Evolutionary conservation across 345 rosid species (phyloP).

Genomic region (Eucalyptus melliodora): DNA sequence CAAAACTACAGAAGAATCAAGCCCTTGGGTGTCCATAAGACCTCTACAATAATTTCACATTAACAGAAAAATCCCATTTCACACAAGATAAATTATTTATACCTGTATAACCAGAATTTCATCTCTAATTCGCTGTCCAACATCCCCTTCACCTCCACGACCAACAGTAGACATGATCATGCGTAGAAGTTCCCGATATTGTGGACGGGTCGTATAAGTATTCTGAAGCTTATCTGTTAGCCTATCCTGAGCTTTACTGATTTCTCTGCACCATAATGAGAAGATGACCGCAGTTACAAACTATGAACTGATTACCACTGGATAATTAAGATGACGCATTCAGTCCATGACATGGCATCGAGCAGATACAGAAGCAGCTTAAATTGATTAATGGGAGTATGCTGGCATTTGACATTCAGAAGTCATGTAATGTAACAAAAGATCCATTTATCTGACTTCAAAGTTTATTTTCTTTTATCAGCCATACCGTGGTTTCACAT

Average conservation of each 20-base stretch:
- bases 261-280: slow-evolving; percentile 49
- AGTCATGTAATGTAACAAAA: not conserved
- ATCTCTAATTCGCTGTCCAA: slow-evolving; percentile 98
- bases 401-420: not conserved
- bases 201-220: slow-evolving; percentile 39
- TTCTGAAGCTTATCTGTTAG: slow-evolving; percentile 72
- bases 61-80: not conserved
- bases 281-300: not conserved
- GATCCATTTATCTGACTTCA: not conserved
- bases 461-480: not conserved
- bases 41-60: not conserved
- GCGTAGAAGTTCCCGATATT: slow-evolving; percentile 63
- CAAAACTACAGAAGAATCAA: not conserved
- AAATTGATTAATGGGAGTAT: not conserved
- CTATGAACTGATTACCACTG: not conserved
- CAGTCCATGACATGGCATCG: not conserved
- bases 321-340: not conserved
- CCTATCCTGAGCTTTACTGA: slow-evolving; percentile 96
- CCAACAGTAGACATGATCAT: slow-evolving; percentile 96
- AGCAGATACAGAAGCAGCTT: not conserved
- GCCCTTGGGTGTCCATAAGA: not conserved
- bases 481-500: slow-evolving; percentile 92
- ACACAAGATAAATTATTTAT: not conserved
- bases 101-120: slow-evolving; percentile 98
- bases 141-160: slow-evolving; percentile 99